Conservation (phyloP, 495 filamentous ascomycete species). For the Podospora australis region DNA sequence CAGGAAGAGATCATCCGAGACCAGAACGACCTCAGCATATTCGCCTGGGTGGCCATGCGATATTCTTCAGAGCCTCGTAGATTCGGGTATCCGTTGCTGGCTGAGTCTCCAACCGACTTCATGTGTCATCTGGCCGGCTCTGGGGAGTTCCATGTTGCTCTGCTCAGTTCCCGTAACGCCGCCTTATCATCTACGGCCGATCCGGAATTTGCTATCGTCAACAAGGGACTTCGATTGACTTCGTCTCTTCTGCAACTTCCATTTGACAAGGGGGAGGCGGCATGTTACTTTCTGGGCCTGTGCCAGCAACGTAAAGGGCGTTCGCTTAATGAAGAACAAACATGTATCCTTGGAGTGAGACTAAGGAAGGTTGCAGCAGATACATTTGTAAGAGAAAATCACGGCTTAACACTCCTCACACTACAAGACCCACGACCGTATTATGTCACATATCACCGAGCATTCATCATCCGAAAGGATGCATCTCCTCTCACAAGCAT, state of each 20-base stretch:
- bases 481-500: neutral
- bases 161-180: neutral
- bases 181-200: neutral
- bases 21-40: conserved; percentile 2
- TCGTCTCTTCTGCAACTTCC: neutral
- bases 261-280: neutral
- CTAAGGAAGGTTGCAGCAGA: neutral
- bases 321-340: too few species aligned
- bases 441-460: neutral
- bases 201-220: neutral
- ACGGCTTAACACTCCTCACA: neutral
- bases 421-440: neutral
- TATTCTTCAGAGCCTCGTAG: neutral
- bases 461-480: too few species aligned
- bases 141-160: neutral
- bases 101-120: neutral
- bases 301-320: too few species aligned
- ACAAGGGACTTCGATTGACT: neutral
- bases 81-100: neutral
- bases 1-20: conserved; percentile 8
- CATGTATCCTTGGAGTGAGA: neutral
- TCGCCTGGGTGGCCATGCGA: conserved; percentile 1
- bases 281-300: neutral
- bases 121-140: neutral
- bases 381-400: neutral